Conservation (phyloP, 1,284 basidiomycete species). For the Heterobasidion parviporum region DNA sequence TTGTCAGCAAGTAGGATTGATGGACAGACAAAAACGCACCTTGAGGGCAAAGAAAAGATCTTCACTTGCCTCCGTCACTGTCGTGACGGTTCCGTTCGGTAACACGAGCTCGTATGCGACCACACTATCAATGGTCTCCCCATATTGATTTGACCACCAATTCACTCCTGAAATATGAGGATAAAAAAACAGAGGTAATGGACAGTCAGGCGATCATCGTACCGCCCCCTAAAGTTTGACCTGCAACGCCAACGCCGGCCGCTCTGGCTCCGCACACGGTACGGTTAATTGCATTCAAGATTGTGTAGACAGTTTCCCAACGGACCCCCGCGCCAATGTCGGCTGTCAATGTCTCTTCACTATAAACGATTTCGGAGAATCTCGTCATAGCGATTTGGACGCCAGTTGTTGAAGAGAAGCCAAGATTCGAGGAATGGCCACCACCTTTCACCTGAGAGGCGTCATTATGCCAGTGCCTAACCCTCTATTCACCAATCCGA, state of each 20-base stretch:
- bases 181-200: neutral
- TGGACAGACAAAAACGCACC: neutral
- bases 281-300: slow-evolving; percentile 11
- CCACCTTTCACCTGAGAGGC: slow-evolving; percentile 8
- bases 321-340: slow-evolving; percentile 18
- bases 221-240: slow-evolving; percentile 16
- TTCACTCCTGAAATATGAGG: slow-evolving; percentile 12
- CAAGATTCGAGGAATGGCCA: slow-evolving; percentile 10
- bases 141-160: slow-evolving; percentile 12
- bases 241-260: slow-evolving; percentile 20
- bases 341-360: slow-evolving; percentile 8
- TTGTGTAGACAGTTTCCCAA: slow-evolving; percentile 23
- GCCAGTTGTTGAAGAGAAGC: slow-evolving; percentile 22
- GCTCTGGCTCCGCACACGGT: slow-evolving; percentile 21
- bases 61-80: slow-evolving; percentile 6
- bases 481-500: neutral
- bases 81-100: slow-evolving; percentile 12
- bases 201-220: neutral
- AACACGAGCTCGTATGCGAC: slow-evolving; percentile 13
- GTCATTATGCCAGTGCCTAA: neutral
- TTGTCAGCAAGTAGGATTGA: neutral
- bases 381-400: slow-evolving; percentile 20
- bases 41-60: slow-evolving; percentile 9
- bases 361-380: slow-evolving; percentile 13
- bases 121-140: slow-evolving; percentile 14